A percentile compares a stretch with the other conserved stretches of the same genome.
Conservation (phyloP, 495 filamentous ascomycete genomes). For the Penicillium mononematosum region DNA sequence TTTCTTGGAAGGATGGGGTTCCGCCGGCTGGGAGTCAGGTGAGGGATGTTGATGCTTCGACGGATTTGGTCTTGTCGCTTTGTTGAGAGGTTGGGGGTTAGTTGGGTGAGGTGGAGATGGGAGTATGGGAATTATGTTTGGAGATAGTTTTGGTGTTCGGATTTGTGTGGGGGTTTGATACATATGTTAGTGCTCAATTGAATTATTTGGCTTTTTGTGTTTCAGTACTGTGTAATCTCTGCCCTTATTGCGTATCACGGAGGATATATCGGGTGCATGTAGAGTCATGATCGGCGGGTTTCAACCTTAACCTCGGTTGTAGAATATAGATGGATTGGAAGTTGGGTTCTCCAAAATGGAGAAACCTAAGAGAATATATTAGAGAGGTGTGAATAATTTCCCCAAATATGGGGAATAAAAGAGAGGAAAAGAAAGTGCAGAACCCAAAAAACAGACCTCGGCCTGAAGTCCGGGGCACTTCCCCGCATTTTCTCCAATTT, state of each 20-base stretch:
- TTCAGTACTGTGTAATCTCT: not conserved
- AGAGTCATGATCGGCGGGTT: conserved; percentile 5
- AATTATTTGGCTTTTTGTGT: not conserved
- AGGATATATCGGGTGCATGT: not conserved
- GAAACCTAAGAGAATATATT: not conserved
- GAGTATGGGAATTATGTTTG: not conserved
- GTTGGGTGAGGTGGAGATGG: not conserved
- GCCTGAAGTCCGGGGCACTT: conserved; percentile 24
- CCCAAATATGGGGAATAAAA: not conserved
- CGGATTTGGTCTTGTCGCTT: conserved; percentile 38
- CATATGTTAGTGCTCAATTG: not conserved
- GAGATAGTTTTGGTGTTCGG: not conserved
- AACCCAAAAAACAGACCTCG: conserved; percentile 9
- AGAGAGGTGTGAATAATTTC: not conserved
- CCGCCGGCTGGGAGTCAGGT: conserved; percentile 52
- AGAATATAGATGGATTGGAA: not conserved
- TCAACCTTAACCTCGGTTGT: conserved; percentile 1
- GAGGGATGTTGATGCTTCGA: conserved; percentile 32
- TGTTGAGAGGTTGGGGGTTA: conserved; percentile 22
- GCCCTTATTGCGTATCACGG: too few relatives aligned
- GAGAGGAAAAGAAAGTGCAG: not conserved
- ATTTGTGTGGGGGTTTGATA: not conserved
- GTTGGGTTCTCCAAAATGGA: not conserved
- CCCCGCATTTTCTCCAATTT: conserved; percentile 31
- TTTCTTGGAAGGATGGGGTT: conserved; percentile 51